Conservation (phyloP, 345 rosid species). For the Lumnitzera racemosa region DNA sequence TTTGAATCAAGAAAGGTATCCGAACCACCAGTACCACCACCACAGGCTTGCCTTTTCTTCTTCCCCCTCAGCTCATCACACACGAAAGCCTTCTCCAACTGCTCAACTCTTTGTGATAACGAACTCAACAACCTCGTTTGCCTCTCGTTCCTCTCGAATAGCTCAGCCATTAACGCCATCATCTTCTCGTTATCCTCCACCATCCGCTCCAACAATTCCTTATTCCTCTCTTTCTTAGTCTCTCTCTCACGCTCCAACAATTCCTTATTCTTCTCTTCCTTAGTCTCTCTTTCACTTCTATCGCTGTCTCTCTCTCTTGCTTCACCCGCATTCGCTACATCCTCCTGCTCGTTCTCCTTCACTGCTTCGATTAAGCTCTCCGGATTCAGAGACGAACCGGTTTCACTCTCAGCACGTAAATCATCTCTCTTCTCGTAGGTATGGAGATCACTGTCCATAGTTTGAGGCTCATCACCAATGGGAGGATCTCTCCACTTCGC, state of each 20-base stretch:
- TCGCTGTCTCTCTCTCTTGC: neutral
- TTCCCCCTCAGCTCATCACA: conserved; percentile 34
- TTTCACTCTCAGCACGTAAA: conserved; percentile 2
- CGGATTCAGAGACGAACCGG: conserved; percentile 7
- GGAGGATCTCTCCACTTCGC: no score
- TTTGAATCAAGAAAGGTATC: conserved; percentile 3
- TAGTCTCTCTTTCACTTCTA: neutral
- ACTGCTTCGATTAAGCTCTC: conserved; percentile 5
- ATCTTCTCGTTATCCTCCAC: conserved; percentile 53
- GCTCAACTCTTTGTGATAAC: conserved; percentile 45
- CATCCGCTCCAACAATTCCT: conserved; percentile 35
- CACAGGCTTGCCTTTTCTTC: conserved; percentile 22
- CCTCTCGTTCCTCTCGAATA: conserved; percentile 42
- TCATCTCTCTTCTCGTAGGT: neutral
- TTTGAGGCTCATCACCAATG: no score
- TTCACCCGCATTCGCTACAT: neutral
- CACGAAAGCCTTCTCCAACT: conserved; percentile 39
- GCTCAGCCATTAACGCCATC: conserved; percentile 39
- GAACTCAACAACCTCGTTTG: conserved; percentile 35
- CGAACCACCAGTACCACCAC: neutral
- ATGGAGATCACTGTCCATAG: no score
- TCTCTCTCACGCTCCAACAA: conserved; percentile 12
- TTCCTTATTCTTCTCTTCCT: conserved; percentile 18
- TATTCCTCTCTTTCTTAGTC: conserved; percentile 9
- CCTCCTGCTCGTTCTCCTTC: neutral